Base-by-base conservation (phyloP, 495 filamentous ascomycete genomes). In the Tuber borchii region DNA sequence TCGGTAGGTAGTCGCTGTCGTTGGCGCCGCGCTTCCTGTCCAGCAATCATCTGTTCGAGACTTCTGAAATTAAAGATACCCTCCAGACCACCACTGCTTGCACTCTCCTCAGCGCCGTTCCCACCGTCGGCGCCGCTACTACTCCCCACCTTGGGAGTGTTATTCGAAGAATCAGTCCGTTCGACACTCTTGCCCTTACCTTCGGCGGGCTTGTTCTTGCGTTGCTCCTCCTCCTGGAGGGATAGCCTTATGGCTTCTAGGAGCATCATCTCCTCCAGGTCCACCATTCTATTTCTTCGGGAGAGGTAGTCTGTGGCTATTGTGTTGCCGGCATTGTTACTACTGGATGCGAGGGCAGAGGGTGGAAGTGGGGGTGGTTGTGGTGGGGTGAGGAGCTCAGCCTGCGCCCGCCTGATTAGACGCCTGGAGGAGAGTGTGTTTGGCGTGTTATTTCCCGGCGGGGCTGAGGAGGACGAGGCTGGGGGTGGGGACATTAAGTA, bases 191-290 rank as follows among this genome's bases (percentile, higher is more conserved):
- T 98, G 3, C 95, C 94, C 84, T 97, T 97, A 69, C 89, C 87
- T 45, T 84, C 83, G 42, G 82, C 76, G 44, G 91, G 91, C 80
- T 91, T 91, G 71, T 87, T 90, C 77, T 90, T 90, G 70, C 94
- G 89, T 69, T 97, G 94, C 80, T 99, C 95, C 81, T 99, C 95
- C 44, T 91, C 91, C 12, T 91, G 94, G 40, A 98, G 86, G 71
- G 93, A 96, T 70, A 97, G 84, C 44, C 95, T 87, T 73, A 99
- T 95, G 2, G 95, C 95, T 83, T 98, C 95, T 87, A 94, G 92
- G 88, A 97, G 93, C 95, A 99, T 99, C 87, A 98, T 93, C 70
- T 97, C 95, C 82, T 99, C 95, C 17, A 98, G 85, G 80, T 97
- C 95, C 69, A 96, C 93, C 73, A 95, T 87, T 69, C 93, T 87